Evolutionary conservation across 1,284 basidiomycete species (phyloP).

Genomic region (Cutaneotrichosporon mucoides): DNA sequence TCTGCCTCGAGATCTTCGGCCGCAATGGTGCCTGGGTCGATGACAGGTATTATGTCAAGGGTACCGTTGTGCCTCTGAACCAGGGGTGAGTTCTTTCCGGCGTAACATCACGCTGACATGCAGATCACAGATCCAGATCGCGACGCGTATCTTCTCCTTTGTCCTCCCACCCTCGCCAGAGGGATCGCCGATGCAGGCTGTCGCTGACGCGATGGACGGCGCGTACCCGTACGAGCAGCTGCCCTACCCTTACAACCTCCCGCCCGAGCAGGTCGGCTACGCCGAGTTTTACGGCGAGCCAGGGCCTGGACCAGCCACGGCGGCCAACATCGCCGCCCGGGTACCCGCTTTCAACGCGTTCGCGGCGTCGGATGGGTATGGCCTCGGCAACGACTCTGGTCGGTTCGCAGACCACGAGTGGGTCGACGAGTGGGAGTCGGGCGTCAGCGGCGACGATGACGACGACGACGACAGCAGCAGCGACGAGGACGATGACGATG

Average conservation of each 20-base stretch:
- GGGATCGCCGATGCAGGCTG: conserved; percentile 30
- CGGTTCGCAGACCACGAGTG: conserved; percentile 23
- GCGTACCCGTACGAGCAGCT: conserved; percentile 26
- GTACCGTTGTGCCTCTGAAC: conserved; percentile 72
- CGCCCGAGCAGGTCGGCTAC: conserved; percentile 37
- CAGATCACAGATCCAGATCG: conserved; percentile 97
- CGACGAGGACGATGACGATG: conserved; percentile 20
- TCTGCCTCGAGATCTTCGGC: conserved; percentile 85
- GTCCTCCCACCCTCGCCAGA: conserved; percentile 63
- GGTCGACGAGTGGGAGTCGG: conserved; percentile 29
- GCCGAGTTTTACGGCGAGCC: conserved; percentile 42
- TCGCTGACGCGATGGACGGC: conserved; percentile 24
- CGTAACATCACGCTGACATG: background rate
- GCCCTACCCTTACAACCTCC: conserved; percentile 44
- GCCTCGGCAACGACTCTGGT: conserved; percentile 28
- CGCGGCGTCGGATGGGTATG: conserved; percentile 36
- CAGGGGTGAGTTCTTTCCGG: conserved; percentile 60
- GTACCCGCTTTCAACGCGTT: conserved; percentile 46
- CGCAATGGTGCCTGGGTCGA: conserved; percentile 98
- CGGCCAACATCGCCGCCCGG: conserved; percentile 31
- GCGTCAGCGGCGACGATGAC: conserved; percentile 28
- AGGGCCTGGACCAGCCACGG: conserved; percentile 36
- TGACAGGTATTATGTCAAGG: conserved; percentile 86
- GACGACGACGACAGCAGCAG: conserved; percentile 26
- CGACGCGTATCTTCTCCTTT: conserved; percentile 95